These are phyloP conservation scores for Colletotrichum musicola DNA, from an alignment of 2,329 filamentous ascomycete species.

Conservation along the genomic window DNA sequence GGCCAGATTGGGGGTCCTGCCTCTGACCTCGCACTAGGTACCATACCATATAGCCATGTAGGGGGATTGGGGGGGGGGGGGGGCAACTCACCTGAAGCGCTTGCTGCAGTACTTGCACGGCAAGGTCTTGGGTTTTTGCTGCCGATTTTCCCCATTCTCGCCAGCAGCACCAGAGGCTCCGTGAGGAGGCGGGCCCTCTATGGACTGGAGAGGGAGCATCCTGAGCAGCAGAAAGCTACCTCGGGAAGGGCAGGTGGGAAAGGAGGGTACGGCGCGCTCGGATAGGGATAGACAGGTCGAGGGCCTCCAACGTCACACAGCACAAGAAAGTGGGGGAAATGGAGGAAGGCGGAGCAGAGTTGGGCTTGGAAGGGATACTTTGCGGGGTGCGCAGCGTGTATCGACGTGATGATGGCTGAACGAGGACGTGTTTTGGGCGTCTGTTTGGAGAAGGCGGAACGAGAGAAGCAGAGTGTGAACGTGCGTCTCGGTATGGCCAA, in stretches of 20 bases:
- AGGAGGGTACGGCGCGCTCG: constrained; percentile 42
- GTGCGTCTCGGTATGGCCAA: constrained; percentile 4
- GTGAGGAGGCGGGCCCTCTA: constrained; percentile 59
- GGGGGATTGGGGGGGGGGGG: constrained; percentile 10
- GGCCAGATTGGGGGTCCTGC: constrained; percentile 36
- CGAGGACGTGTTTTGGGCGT: constrained; percentile 1
- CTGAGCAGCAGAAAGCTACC: constrained; percentile 42
- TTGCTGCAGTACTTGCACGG: constrained; percentile 75
- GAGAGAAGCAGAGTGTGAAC: neutral
- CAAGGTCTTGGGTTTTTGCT: constrained; percentile 72
- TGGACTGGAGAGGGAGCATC: constrained; percentile 67
- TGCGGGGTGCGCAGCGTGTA: constrained; percentile 33
- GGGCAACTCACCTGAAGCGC: constrained; percentile 67
- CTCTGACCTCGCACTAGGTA: no score
- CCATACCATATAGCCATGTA: no score
- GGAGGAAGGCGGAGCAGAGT: constrained; percentile 37
- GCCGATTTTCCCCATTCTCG: constrained; percentile 64
- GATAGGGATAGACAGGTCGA: constrained; percentile 40
- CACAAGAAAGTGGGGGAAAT: constrained; percentile 46
- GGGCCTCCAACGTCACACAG: constrained; percentile 49
- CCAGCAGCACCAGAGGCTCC: constrained; percentile 49
- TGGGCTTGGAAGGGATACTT: constrained; percentile 30
- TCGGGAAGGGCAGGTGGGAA: constrained; percentile 19
- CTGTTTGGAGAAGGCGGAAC: constrained; percentile 9
- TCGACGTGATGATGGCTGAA: constrained; percentile 27